A percentile compares a stretch with the other conserved stretches of the same genome.
Evolutionary conservation across 345 rosid species (phyloP).

Genomic region (Carallia pectinifolia): DNA sequence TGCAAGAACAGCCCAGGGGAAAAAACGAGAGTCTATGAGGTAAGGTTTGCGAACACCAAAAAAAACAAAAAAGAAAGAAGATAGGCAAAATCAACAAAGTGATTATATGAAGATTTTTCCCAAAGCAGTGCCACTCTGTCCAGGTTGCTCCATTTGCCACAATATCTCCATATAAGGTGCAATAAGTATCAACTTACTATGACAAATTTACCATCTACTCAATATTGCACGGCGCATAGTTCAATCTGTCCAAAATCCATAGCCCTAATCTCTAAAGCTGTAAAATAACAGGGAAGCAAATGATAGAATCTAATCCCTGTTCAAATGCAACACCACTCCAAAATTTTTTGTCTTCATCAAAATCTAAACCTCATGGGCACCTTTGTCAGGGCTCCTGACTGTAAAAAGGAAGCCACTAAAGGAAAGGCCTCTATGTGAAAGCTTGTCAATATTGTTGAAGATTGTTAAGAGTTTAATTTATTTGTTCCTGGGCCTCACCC

Average conservation of each 20-base stretch:
- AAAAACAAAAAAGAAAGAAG: neutral
- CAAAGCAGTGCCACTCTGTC: neutral
- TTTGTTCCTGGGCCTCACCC: too few species aligned
- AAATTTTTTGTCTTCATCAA: constrained; percentile 1
- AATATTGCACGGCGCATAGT: neutral
- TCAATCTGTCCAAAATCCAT: neutral
- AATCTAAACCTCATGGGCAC: neutral
- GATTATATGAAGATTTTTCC: neutral
- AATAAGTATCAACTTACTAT: too few species aligned
- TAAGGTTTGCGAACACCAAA: neutral
- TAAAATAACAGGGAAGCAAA: too few species aligned
- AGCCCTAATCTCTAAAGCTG: neutral
- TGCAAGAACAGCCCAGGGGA: neutral
- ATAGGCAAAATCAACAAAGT: neutral
- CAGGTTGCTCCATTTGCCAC: neutral
- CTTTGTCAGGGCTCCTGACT: neutral
- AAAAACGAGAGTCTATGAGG: neutral
- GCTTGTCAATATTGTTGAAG: neutral
- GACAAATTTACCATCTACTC: too few species aligned
- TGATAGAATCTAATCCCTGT: neutral
- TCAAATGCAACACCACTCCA: neutral
- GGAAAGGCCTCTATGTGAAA: neutral
- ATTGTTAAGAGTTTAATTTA: too few species aligned
- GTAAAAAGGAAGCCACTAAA: neutral
- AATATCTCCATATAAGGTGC: neutral